These are phyloP conservation scores for Smallanthus sonchifolius DNA, from an alignment of 129 eudicot species.

Conservation along the genomic window DNA sequence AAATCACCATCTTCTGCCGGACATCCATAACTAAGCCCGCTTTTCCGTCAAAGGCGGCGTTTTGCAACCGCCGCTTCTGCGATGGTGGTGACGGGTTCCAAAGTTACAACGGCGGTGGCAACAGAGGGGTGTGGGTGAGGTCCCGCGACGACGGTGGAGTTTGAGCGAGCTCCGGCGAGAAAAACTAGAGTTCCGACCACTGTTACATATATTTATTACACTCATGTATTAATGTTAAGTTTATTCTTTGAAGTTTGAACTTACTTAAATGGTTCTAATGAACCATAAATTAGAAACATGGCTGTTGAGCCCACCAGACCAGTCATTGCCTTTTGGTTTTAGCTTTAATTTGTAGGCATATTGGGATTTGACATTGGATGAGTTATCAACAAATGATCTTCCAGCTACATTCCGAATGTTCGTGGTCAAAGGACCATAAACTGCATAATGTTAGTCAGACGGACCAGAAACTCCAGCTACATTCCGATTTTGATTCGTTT, in stretches of 20 bases:
- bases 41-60: too few relatives aligned
- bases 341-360: conserved; percentile 51
- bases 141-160: too few relatives aligned
- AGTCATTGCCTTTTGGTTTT: conserved; percentile 55
- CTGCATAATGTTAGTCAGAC: too few relatives aligned
- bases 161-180: too few relatives aligned
- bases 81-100: too few relatives aligned
- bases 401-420: conserved; percentile 59
- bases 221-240: not conserved
- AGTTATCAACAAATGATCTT: conserved; percentile 60
- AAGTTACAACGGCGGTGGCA: too few relatives aligned
- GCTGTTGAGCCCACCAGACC: conserved; percentile 50
- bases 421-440: conserved; percentile 12
- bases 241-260: not conserved
- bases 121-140: too few relatives aligned
- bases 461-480: too few relatives aligned
- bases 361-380: conserved; percentile 89
- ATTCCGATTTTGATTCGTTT: too few relatives aligned
- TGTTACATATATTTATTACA: conserved; percentile 25
- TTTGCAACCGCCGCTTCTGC: too few relatives aligned
- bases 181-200: conserved; percentile 38
- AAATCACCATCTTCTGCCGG: too few relatives aligned
- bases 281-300: conserved; percentile 61
- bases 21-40: too few relatives aligned
- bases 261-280: not conserved